Conservation (phyloP, 106 monocot genomes). For the Triglochin maritima region DNA sequence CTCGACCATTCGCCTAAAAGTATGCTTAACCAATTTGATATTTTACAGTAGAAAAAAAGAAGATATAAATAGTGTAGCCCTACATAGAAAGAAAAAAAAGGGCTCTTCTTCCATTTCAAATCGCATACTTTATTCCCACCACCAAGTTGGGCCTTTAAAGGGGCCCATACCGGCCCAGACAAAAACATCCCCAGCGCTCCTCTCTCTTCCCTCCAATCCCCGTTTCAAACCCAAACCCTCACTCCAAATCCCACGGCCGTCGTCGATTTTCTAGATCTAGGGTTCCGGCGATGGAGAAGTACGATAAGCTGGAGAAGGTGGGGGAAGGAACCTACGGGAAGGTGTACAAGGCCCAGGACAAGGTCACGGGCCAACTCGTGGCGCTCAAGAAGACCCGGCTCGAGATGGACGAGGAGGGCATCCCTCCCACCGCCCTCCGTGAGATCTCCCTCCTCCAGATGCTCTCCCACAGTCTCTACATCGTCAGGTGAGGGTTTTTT, state of each 20-base stretch:
- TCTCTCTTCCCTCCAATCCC: not conserved
- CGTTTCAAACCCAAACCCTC: not conserved
- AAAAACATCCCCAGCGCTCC: too few relatives aligned
- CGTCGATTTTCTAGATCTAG: not conserved
- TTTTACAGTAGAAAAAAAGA: too few relatives aligned
- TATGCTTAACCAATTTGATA: too few relatives aligned
- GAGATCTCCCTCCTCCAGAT: slow-evolving; percentile 93
- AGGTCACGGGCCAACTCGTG: slow-evolving; percentile 77
- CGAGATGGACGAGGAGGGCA: slow-evolving; percentile 97
- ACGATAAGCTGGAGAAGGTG: slow-evolving; percentile 99
- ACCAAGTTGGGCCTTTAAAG: not conserved
- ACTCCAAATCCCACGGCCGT: not conserved
- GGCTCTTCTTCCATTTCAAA: not conserved
- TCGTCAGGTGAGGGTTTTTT: slow-evolving; percentile 45
- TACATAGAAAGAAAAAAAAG: too few relatives aligned
- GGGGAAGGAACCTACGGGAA: slow-evolving; percentile 99
- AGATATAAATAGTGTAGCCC: too few relatives aligned
- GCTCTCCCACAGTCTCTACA: slow-evolving; percentile 81
- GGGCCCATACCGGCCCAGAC: not conserved
- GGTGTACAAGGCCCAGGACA: slow-evolving; percentile 96
- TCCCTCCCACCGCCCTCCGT: slow-evolving; percentile 93
- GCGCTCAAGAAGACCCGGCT: slow-evolving; percentile 98
- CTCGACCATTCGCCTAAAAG: too few relatives aligned
- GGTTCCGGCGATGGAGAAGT: slow-evolving; percentile 62
- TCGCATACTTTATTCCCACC: not conserved